These are phyloP conservation scores for Stipa capillata DNA, from an alignment of 176 grass and related monocot genomes.

Conservation along the genomic window DNA sequence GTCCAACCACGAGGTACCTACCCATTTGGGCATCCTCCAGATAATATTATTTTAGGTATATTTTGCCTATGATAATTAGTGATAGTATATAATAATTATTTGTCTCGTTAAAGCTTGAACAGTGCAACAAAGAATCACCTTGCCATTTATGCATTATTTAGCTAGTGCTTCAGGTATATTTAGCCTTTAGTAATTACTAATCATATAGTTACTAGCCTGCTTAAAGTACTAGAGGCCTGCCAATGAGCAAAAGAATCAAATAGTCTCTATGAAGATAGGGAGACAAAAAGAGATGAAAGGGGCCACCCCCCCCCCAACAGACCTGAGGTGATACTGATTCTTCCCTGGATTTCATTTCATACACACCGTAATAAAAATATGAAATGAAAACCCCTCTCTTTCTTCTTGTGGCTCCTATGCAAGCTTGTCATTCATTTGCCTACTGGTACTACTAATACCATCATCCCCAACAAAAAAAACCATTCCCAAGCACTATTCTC, in stretches of 20 bases:
- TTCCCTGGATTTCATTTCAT: neutral
- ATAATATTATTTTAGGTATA: neutral
- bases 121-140: neutral
- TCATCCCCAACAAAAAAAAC: neutral
- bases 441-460: neutral
- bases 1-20: neutral
- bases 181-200: constrained; percentile 12
- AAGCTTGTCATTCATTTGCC: constrained; percentile 10
- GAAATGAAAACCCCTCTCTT: neutral
- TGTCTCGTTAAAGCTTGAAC: neutral
- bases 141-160: constrained; percentile 2
- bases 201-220: constrained; percentile 4
- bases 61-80: neutral
- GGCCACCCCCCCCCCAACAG: neutral
- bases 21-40: neutral
- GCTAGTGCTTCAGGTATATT: constrained; percentile 18
- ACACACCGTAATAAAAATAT: neutral
- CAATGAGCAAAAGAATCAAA: constrained; percentile 8
- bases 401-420: constrained; percentile 34
- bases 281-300: constrained; percentile 14
- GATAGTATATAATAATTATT: neutral
- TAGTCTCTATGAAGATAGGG: neutral
- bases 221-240: neutral
- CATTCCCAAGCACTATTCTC: constrained; percentile 36
- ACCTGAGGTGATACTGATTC: constrained; percentile 23